Evolutionary conservation across 1,284 basidiomycete species (phyloP).

Genomic region (Malassezia equina): DNA sequence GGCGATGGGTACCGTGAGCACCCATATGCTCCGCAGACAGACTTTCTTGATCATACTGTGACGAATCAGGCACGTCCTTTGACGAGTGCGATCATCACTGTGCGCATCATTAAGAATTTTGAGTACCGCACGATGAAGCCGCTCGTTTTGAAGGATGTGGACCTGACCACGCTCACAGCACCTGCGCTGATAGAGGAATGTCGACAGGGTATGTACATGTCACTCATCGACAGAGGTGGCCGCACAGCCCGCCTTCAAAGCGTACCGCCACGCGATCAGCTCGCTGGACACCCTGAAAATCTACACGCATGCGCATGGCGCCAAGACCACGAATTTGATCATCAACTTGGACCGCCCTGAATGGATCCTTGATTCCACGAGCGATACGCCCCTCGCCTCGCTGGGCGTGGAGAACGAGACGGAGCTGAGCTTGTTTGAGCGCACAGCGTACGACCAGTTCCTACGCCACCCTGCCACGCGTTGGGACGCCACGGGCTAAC

Average conservation of each 20-base stretch:
- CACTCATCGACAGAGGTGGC: slow-evolving; percentile 19
- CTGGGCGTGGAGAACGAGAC: slow-evolving; percentile 43
- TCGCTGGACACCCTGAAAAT: slow-evolving; percentile 72
- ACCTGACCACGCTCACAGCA: slow-evolving; percentile 69
- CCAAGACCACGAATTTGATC: slow-evolving; percentile 57
- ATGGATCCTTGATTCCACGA: slow-evolving; percentile 26
- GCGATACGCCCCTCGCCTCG: slow-evolving; percentile 21
- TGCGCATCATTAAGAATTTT: slow-evolving; percentile 90
- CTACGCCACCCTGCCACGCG: slow-evolving; percentile 34
- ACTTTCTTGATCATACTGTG: slow-evolving; percentile 53
- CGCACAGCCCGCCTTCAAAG: slow-evolving; percentile 25
- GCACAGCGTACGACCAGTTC: slow-evolving; percentile 34
- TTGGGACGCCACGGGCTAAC: slow-evolving; percentile 25
- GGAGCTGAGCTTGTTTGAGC: slow-evolving; percentile 42
- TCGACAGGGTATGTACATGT: slow-evolving; percentile 54
- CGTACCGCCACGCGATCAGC: slow-evolving; percentile 28
- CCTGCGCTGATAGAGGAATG: slow-evolving; percentile 63
- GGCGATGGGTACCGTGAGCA: slow-evolving; percentile 17
- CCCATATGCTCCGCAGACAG: slow-evolving; percentile 27
- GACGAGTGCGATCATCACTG: slow-evolving; percentile 69
- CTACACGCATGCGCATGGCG: slow-evolving; percentile 84
- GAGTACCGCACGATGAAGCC: slow-evolving; percentile 80
- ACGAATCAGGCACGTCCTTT: slow-evolving; percentile 61
- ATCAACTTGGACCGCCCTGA: slow-evolving; percentile 45
- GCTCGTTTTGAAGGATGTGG: slow-evolving; percentile 69